Conservation (phyloP, 805 yeast genomes). For the Candida methanosorbosa region DNA sequence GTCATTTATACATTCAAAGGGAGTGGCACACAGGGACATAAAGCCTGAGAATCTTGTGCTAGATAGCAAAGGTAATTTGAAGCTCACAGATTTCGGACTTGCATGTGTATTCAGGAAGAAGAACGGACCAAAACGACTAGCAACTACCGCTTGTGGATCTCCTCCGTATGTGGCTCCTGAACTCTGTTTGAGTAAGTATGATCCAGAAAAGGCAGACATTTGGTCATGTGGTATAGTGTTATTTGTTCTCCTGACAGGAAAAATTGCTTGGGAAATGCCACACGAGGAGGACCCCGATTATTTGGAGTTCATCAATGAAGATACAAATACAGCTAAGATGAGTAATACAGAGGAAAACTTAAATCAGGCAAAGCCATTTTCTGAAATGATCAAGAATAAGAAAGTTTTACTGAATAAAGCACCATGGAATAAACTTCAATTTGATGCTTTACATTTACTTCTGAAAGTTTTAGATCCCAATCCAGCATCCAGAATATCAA, state of each 20-base stretch:
- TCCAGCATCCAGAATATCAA: conserved; percentile 32
- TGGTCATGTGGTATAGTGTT: conserved; percentile 67
- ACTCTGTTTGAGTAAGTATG: conserved; percentile 40
- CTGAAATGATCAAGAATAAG: conserved; percentile 25
- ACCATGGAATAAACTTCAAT: conserved; percentile 50
- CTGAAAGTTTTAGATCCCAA: conserved; percentile 43
- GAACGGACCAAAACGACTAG: conserved; percentile 35
- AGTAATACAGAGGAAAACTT: too few species aligned
- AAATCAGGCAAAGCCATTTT: too few species aligned
- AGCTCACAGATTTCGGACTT: conserved; percentile 71
- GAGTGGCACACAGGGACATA: conserved; percentile 61
- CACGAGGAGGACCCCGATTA: conserved; percentile 41
- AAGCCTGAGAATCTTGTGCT: conserved; percentile 64
- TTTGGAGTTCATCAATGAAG: conserved; percentile 16
- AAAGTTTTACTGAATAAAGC: conserved; percentile 37
- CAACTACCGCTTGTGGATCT: conserved; percentile 55
- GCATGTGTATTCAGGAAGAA: conserved; percentile 51
- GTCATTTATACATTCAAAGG: conserved; percentile 48
- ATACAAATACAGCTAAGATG: not conserved
- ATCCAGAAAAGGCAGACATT: conserved; percentile 49
- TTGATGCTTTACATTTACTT: conserved; percentile 40
- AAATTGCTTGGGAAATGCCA: conserved; percentile 69
- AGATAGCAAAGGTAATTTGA: conserved; percentile 55
- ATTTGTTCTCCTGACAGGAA: conserved; percentile 55
- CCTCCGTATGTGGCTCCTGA: conserved; percentile 82